phyloP scores from a whole-genome alignment of 331 rosid species.

The Malus hybrid region DNA sequence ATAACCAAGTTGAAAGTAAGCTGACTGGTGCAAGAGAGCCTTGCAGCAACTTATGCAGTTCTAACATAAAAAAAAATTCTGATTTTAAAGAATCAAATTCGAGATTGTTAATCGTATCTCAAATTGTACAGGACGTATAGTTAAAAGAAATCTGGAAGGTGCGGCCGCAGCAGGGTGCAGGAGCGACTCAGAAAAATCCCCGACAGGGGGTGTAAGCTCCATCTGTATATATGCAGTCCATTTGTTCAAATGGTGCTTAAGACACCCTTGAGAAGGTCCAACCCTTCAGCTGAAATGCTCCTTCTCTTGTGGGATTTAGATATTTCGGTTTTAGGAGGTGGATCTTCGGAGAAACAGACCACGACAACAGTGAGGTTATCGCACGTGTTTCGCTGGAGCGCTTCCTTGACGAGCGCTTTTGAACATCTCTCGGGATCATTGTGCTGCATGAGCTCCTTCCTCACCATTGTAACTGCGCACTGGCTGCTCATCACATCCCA shows the following conservation, averaged over 20 bases:
- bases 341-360: conserved; percentile 29
- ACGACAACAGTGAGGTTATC: conserved; percentile 32
- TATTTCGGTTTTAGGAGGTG: conserved; percentile 20
- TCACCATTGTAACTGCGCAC: conserved; percentile 27
- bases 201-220: neutral
- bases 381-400: conserved; percentile 23
- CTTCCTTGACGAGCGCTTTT: conserved; percentile 27
- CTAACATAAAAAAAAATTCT: neutral
- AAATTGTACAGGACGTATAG: neutral
- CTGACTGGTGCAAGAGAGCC: conserved; percentile 3
- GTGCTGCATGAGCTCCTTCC: conserved; percentile 24
- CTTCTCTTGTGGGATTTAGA: conserved; percentile 19
- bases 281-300: conserved; percentile 30
- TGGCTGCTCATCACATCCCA: conserved; percentile 41
- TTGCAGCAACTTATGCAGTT: neutral
- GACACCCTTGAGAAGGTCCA: conserved; percentile 28
- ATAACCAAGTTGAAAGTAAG: neutral
- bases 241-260: conserved; percentile 3
- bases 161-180: neutral
- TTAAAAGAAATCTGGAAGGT: neutral
- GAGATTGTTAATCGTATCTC: neutral
- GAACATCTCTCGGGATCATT: conserved; percentile 32
- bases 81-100: neutral
- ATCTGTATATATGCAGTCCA: neutral
- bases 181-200: conserved; percentile 3